phyloP scores from a whole-genome alignment of 169 alveolate genomes.

The Plasmodium gonderi region DNA sequence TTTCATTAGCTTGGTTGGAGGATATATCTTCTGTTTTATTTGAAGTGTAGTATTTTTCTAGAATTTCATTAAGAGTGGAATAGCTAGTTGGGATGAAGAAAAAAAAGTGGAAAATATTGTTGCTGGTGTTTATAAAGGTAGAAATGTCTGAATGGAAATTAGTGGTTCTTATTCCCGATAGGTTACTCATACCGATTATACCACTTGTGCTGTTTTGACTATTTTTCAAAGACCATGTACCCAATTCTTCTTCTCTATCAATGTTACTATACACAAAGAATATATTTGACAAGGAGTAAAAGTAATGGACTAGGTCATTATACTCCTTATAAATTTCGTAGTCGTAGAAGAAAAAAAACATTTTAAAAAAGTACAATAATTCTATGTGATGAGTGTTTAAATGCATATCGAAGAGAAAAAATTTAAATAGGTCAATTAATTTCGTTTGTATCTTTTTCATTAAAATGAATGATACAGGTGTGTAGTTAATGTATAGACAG shows the following conservation, averaged over 20 bases:
- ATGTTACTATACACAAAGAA: conserved; percentile 8
- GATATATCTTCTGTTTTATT: not conserved
- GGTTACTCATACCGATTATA: not conserved
- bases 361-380: conserved; percentile 44
- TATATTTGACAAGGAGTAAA: conserved; percentile 9
- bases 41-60: not conserved
- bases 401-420: conserved; percentile 27
- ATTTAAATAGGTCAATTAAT: conserved; percentile 7
- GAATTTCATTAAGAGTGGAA: conserved; percentile 9
- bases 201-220: not conserved
- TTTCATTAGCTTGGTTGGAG: not conserved
- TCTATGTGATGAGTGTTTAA: conserved; percentile 35
- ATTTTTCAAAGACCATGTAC: too few relatives aligned
- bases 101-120: conserved; percentile 56
- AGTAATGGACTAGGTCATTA: conserved; percentile 6
- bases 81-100: conserved; percentile 51
- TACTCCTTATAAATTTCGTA: conserved; percentile 43
- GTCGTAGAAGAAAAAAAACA: conserved; percentile 56
- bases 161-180: not conserved
- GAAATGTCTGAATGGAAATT: conserved; percentile 21
- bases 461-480: conserved; percentile 60
- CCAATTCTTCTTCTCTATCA: not conserved
- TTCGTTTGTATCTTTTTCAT: conserved; percentile 32
- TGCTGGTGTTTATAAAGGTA: conserved; percentile 31
- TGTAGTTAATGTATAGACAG: conserved; percentile 60